Evolutionary conservation across 768 basidiomycete genomes (phyloP), one percentile per base, ranked within the genome.

Genomic region (Naganishia friedmannii): DNA sequence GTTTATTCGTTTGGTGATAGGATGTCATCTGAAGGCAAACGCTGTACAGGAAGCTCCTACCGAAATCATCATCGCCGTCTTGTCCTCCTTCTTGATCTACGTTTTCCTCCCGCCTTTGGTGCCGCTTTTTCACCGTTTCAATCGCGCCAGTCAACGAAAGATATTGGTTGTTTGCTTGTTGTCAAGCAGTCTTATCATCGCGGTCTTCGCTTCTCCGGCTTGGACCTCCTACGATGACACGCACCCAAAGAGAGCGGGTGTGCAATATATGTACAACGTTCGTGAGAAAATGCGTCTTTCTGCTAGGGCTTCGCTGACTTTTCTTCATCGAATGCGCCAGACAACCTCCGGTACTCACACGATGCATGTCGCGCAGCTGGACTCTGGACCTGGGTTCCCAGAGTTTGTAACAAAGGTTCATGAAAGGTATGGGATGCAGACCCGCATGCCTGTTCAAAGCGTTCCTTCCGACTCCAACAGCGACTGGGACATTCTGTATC

Each of bases 201-300:
- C 86, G 0, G 78, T 88, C 51, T 92, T 92, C 79, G 75, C 80
- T 2, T 73, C 77, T 21, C 79, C 79, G 0, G 60, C 69, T 28
- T 78, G 76, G 74, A 69, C 60, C 5, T 87, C 90, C 0, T 98
- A 93, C 78, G 93, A 96, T 75, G 80, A 76, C 19, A 87, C 87
- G 84, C 95, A 97, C 77, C 94, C 93, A 74, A 92, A 92, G 81
- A 83, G 95, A 67, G 58, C 95, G 58, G 93, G 91, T 75, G 85
- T 93, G 39, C 81, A 96, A 51, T 89, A 92, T 76, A 84, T 88
- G 73, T 92, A 95, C 80, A 92, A 97, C 75, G 93, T 93, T 39
- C 26, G 60, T 60, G 17, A 31, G 21, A 60, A 28, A 26, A 17
- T 8, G 28, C 31, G 21, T 32, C 65, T 42, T 32, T 28, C 48